Evolutionary conservation across 2,329 filamentous ascomycete genomes (phyloP), one percentile per base, ranked within the genome.

Genomic region (Aureobasidium namibiae): DNA sequence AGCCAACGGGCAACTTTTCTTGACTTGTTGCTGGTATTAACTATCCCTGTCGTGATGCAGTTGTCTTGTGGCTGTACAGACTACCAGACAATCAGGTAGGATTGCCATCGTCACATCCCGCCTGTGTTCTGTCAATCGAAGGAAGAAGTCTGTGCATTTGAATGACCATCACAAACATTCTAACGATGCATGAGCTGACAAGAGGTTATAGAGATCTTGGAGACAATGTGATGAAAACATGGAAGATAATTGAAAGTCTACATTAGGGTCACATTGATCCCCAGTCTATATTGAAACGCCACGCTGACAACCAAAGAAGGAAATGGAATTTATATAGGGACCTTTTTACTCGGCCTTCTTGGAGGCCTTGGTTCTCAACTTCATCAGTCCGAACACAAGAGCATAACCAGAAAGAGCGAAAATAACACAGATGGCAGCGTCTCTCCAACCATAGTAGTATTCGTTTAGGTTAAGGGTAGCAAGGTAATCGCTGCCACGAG

Each of bases 371-470:
- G 73, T 75, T 63, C 73, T 68, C 54, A 75, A 46, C 67, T 74
- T 75, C 73, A 75, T 75, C 34, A 74, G 63, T 29, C 66, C 50
- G 63, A 74, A 80, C 2, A 80, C 78, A 60, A 79, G 57, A 2
- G 68, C 73, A 61, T 86, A 87, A 1, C 77, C 80, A 59, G 76
- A 79, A 39, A 82, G 61, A 1, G 74, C 79, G 63, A 86, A 85
- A 5, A 82, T 71, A 1, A 79, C 80, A 2, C 80, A 77, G 49
- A 87, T 83, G 0, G 67, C 86, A 0, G 82, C 82, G 69, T 89
- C 78, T 50, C 86, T 77, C 86, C 86, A 89, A 0, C 83, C 85
- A 64, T 83, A 84, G 61, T 77, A 82, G 63, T 87, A 82, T 4
- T 82, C 76, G 1, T 75, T 74, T 8, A 89, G 65, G 66, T 88